phyloP scores from a whole-genome alignment of 345 rosid genomes.

The Gossypium sturtianum region DNA sequence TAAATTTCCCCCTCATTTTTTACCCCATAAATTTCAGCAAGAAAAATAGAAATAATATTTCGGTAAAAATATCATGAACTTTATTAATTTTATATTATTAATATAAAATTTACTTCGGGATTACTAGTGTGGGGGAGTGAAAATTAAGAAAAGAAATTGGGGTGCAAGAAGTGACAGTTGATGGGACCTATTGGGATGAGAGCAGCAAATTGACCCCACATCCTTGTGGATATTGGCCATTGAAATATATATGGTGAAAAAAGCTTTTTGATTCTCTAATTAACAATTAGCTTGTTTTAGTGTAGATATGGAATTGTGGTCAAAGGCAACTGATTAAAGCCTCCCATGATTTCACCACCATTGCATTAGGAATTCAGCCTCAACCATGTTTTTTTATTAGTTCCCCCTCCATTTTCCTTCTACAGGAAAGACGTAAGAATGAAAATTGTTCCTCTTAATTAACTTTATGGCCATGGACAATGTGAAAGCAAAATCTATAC shows the following conservation, averaged over 20 bases:
- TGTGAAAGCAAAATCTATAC: not conserved
- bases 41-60: too few relatives aligned
- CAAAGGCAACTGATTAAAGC: not conserved
- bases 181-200: constrained; percentile 28
- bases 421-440: not conserved
- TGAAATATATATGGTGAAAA: not conserved
- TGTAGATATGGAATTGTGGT: not conserved
- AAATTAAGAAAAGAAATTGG: constrained; percentile 18
- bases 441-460: not conserved
- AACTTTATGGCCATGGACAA: not conserved
- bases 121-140: not conserved
- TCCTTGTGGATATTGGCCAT: not conserved
- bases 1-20: not conserved
- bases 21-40: not conserved
- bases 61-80: too few relatives aligned
- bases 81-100: too few relatives aligned
- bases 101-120: too few relatives aligned
- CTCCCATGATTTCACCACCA: not conserved
- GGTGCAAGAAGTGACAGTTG: constrained; percentile 27
- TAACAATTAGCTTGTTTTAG: not conserved
- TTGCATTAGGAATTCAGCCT: not conserved
- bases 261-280: not conserved
- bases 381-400: not conserved
- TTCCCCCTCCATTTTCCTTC: not conserved
- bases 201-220: constrained; percentile 27